Conservation (phyloP, 1,139 yeast genomes). For the Lodderomyces theae region DNA sequence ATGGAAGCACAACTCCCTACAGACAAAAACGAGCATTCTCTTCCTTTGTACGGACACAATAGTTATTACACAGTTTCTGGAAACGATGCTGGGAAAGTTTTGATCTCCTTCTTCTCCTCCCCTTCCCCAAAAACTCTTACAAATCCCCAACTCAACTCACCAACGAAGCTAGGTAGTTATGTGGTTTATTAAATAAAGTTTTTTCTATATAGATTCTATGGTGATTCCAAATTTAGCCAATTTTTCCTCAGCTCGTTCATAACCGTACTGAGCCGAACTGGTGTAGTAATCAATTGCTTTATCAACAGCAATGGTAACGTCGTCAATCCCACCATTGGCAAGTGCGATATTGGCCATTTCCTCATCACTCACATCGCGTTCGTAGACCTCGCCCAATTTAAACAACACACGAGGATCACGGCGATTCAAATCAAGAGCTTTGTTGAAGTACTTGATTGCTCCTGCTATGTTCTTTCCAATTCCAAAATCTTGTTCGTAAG, state of each 20-base stretch:
- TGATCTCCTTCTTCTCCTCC: no score
- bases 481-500: slow-evolving; percentile 39
- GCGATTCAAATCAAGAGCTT: slow-evolving; percentile 33
- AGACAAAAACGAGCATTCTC: no score
- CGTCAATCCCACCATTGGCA: background rate
- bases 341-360: background rate
- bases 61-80: no score
- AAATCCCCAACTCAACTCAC: background rate
- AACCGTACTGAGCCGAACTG: slow-evolving; percentile 42
- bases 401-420: slow-evolving; percentile 35
- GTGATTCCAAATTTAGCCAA: slow-evolving; percentile 17
- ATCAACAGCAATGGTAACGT: slow-evolving; percentile 20
- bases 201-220: slow-evolving; percentile 2
- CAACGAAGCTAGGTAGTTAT: no score
- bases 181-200: background rate
- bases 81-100: no score
- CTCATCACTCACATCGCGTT: slow-evolving; percentile 27
- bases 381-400: slow-evolving; percentile 43
- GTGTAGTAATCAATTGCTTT: slow-evolving; percentile 37
- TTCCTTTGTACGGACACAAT: no score
- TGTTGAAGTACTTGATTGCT: slow-evolving; percentile 34
- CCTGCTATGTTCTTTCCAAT: slow-evolving; percentile 28
- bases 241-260: slow-evolving; percentile 44
- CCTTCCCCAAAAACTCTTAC: no score
- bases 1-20: no score